Evolutionary conservation across 352 stramenopile species (phyloP).

Genomic region (Phytophthora brassicae): DNA sequence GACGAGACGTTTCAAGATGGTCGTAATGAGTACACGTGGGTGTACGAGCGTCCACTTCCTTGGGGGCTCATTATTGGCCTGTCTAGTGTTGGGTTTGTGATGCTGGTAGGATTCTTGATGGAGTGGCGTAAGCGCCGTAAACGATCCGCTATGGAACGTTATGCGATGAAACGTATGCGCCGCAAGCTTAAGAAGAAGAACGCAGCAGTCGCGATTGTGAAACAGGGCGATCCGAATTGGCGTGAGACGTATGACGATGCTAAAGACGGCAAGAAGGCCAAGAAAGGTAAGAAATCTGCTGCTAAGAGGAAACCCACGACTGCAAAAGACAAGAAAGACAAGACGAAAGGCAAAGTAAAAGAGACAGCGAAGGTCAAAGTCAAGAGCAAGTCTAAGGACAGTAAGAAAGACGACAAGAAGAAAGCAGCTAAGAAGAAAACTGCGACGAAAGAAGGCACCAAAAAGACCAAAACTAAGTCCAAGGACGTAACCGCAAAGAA

Average conservation of each 20-base stretch:
- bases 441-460: constrained; percentile 12
- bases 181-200: constrained; percentile 92
- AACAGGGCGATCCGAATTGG: constrained; percentile 69
- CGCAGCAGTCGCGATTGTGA: constrained; percentile 81
- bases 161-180: constrained; percentile 94
- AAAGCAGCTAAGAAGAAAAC: constrained; percentile 23
- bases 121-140: constrained; percentile 92
- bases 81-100: constrained; percentile 70
- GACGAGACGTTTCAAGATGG: constrained; percentile 78
- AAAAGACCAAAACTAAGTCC: constrained; percentile 26
- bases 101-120: constrained; percentile 83
- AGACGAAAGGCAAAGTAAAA: constrained; percentile 22
- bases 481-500: constrained; percentile 25
- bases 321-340: constrained; percentile 32
- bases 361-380: constrained; percentile 15
- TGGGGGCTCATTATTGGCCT: constrained; percentile 88
- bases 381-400: constrained; percentile 15
- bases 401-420: constrained; percentile 17
- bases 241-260: constrained; percentile 68
- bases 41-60: constrained; percentile 89
- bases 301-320: constrained; percentile 31
- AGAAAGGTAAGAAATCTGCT: constrained; percentile 23
- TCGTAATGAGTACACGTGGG: constrained; percentile 93
- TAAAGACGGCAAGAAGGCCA: constrained; percentile 59
- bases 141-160: constrained; percentile 91